These are phyloP conservation scores for Chalciporus sphaerocephalus DNA, from an alignment of 768 basidiomycete genomes.

Conservation along the genomic window DNA sequence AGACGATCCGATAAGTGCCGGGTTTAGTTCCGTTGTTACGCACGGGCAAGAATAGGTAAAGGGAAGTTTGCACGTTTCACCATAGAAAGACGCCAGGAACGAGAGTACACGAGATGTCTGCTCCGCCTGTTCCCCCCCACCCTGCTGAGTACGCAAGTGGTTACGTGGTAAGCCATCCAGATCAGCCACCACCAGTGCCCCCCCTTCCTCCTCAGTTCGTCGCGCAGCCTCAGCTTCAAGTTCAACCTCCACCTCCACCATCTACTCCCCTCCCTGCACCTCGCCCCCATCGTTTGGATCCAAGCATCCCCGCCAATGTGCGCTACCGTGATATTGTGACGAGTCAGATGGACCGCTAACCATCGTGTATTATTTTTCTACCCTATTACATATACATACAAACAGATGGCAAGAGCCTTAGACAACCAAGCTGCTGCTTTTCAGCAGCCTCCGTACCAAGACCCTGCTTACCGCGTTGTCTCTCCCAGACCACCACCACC, in stretches of 20 bases:
- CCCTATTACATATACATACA: constrained; percentile 27
- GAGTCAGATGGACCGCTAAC: constrained; percentile 11
- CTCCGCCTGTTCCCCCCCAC: constrained; percentile 31
- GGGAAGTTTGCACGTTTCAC: constrained; percentile 1
- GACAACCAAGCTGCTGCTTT: constrained; percentile 42
- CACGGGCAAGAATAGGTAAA: neutral
- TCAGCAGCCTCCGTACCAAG: constrained; percentile 22
- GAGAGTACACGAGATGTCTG: constrained; percentile 10
- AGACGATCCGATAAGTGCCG: neutral
- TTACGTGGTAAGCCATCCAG: constrained; percentile 7
- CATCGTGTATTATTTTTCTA: constrained; percentile 12
- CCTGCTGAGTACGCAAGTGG: constrained; percentile 11
- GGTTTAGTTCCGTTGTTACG: too few relatives aligned
- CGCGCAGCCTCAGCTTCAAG: constrained; percentile 20
- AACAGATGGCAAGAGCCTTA: constrained; percentile 60
- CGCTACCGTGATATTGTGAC: constrained; percentile 27
- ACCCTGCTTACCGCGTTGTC: constrained; percentile 13
- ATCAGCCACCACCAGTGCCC: constrained; percentile 45
- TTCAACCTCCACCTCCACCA: constrained; percentile 37
- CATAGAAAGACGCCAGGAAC: neutral
- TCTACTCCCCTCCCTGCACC: constrained; percentile 61
- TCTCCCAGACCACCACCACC: constrained; percentile 26
- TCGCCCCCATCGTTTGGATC: constrained; percentile 58
- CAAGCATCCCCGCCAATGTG: constrained; percentile 59
- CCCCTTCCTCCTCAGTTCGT: constrained; percentile 43